Evolutionary conservation across 371 early-diverging fungal species (phyloP), one percentile per base, ranked within the genome.

Genomic region (Mucor mucedo): DNA sequence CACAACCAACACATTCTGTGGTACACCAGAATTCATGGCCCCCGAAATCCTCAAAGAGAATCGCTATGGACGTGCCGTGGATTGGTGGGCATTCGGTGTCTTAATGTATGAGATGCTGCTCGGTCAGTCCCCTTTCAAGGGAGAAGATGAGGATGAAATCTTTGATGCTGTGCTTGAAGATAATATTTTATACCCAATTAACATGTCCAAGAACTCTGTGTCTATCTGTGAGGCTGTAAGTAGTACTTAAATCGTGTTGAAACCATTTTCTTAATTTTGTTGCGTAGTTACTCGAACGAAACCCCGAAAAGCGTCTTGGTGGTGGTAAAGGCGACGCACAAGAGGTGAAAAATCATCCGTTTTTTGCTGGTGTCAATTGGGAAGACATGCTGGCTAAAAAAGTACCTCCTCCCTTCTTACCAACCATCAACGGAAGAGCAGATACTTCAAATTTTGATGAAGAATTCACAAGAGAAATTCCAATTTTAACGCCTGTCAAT

Each of bases 21-120:
- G 99, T 41, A 99, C 99, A 16, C 99, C 99, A 13, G 99, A 99
- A 78, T 99, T 96, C 72, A 97, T 99, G 95, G 99, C 99, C 3
- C 99, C 99, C 14, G 99, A 99, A 73, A 95, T 99, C 42, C 80
- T 99, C 16, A 75, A 86, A 44, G 97, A 96, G 65, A 90, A 94
- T 74, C 88, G 89, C 44, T 99, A 99, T 75, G 94, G 91, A 5
- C 88, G 91, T 35, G 91, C 93, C 0, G 98, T 96, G 1, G 99
- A 99, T 80, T 98, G 99, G 96, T 99, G 99, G 99, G 95, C 99
- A 0, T 93, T 98, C 73, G 99, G 99, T 58, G 98, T 99, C 4
- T 77, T 99, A 68, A 88, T 99, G 47, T 99, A 98, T 73, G 98
- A 99, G 82, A 96, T 99, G 97, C 74, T 97, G 48, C 78, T 95